Conservation (phyloP, 306 rosid species). For the Rosa persica region DNA sequence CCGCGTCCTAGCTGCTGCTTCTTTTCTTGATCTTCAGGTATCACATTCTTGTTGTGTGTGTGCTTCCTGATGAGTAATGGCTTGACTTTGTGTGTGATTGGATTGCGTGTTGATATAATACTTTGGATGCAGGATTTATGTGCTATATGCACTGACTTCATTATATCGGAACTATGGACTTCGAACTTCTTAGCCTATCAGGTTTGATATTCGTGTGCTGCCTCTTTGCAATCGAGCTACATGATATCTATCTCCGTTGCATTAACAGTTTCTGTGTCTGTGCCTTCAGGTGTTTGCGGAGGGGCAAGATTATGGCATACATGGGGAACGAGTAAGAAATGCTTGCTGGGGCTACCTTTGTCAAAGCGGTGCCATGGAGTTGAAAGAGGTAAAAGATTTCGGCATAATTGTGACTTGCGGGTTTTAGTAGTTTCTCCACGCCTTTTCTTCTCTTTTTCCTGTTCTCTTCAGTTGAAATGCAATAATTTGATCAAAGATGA, state of each 20-base stretch:
- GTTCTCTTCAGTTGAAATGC: background rate
- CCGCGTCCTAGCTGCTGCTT: slow-evolving; percentile 96
- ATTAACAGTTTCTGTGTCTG: slow-evolving; percentile 27
- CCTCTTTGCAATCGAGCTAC: slow-evolving; percentile 26
- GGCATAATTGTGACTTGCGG: slow-evolving; percentile 22
- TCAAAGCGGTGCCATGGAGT: slow-evolving; percentile 97
- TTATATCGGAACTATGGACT: slow-evolving; percentile 94
- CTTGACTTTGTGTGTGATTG: slow-evolving; percentile 13
- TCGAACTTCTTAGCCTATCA: slow-evolving; percentile 95
- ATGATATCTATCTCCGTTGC: slow-evolving; percentile 17
- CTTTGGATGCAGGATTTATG: slow-evolving; percentile 77
- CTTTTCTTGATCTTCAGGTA: slow-evolving; percentile 99
- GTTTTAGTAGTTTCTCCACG: background rate
- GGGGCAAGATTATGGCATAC: slow-evolving; percentile 92
- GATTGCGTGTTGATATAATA: background rate
- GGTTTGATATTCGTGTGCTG: slow-evolving; percentile 52
- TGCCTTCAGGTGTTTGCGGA: slow-evolving; percentile 80
- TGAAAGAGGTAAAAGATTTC: slow-evolving; percentile 75
- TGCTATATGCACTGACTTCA: slow-evolving; percentile 90
- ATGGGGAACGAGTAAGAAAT: slow-evolving; percentile 92
- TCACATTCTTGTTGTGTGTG: slow-evolving; percentile 10
- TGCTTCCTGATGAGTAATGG: background rate
- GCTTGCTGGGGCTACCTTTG: slow-evolving; percentile 99
- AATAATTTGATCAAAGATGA: slow-evolving; percentile 6
- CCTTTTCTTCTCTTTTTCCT: slow-evolving; percentile 17